Evolutionary conservation across 371 early-diverging fungal genomes (phyloP), one percentile per base, ranked within the genome.

Genomic region (Cokeromyces recurvatus): DNA sequence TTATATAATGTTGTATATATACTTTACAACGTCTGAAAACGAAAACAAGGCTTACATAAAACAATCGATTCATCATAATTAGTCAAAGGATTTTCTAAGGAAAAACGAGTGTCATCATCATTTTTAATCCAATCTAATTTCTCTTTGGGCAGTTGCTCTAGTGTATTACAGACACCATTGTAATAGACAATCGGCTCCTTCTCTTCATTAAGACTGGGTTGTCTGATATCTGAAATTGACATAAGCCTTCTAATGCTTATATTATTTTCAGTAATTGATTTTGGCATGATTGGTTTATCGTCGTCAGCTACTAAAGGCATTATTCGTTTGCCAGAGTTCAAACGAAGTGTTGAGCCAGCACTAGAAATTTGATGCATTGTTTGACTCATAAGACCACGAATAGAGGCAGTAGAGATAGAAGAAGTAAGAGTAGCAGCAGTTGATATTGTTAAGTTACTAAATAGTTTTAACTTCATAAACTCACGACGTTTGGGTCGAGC

Each of bases 121-220:
- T n/a, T n/a, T 24, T 60, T 61, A n/a, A 66, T 57, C 66, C 66
- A 66, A 19, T 47, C 46, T 12, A 66, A 22, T 9, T 57, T 66
- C 16, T 66, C 66, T 4, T 49, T 36, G 2, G 66, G 55, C 12
- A 66, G 38, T 2, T 54, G 41, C 3, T 66, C 66, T 19, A 61
- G 23, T 3, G 66, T 61, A 25, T 61, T 57, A 37, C 21, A 46
- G 0, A 62, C 56, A 2, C 66, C 66, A 32, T 66, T 66, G 42
- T 66, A 66, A 36, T 66, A 62, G 9, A 66, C 62, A 1, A 53
- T 42, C 10, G 66, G 61, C 17, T 57, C 57, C 2, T 22, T 21
- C 1, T 42, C 31, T 43, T 9, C 4, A 17, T 32, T 3, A 2
- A 22, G 3, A 11, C 11, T 11, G 5, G 29, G 11, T 27, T 27